Base-by-base conservation (phyloP, 1,284 basidiomycete genomes). In the Leccinum olivaceoglutinosum region DNA sequence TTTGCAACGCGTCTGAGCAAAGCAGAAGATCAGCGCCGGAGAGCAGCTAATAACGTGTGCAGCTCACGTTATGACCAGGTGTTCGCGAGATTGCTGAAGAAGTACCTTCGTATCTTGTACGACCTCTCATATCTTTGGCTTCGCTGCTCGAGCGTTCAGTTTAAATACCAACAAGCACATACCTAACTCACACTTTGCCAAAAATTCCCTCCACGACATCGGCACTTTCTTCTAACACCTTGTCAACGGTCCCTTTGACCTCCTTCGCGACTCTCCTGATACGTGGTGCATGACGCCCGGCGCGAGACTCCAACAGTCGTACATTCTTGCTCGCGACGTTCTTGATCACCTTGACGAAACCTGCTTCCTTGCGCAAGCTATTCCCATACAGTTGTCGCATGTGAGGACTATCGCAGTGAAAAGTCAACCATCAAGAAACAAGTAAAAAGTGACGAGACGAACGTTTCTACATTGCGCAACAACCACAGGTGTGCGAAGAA, bases 381-480 rank as follows among this genome's bases (percentile, higher is more conserved):
- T 95, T 88, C 14, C 96, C 96, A 75, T 98, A 99, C 16, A 98
- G 81, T 72, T 93, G 94, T 68, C 86, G 87, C 96, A 99, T 99
- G 76, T 99, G 96, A 21, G 97, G 97, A 67, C 95, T 96, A 64
- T 54, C 62, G 61, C 53, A 36, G 14, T 39, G 46, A 32, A 32
- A 25, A 21, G 16, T 53, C 55, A 53, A 34, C 10, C 38, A 25
- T 60, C 5, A 9, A 39, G 2, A 10, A 18, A n/a, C 44, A 46
- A 44, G 1, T 1, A 18, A 58, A 7, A 41, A 25, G 18, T 16
- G 21, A n/a, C 14, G 36, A 6, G 2, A 78, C 90, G 67, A 68
- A 96, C 94, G 90, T 89, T 74, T 97, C 95, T 21, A 96, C 94
- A 62, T 79, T 83, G 66, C 85, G 87, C 51, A 96, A 81, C 85